Conservation (phyloP, 2,329 filamentous ascomycete species). For the Dichotomopilus funicola region DNA sequence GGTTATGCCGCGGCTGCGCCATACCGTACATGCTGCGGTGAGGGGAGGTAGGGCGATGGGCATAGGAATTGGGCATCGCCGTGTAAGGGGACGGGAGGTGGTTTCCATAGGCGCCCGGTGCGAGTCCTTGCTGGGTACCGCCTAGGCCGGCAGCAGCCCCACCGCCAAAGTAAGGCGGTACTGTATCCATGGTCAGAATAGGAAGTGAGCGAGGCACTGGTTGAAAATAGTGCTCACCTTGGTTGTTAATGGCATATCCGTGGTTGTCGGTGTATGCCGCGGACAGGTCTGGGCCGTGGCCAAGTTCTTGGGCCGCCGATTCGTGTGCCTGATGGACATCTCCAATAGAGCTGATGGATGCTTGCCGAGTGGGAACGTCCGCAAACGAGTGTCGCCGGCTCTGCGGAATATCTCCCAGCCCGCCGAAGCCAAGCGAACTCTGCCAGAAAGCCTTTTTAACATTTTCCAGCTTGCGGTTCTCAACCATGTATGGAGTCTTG, state of each 20-base stretch:
- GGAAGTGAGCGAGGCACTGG: background rate
- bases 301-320: slow-evolving; percentile 36
- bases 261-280: slow-evolving; percentile 35
- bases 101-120: slow-evolving; percentile 33
- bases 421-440: slow-evolving; percentile 60
- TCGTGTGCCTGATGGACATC: slow-evolving; percentile 46
- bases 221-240: slow-evolving; percentile 31
- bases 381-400: slow-evolving; percentile 77
- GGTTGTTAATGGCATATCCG: slow-evolving; percentile 24
- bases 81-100: slow-evolving; percentile 44
- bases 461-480: slow-evolving; percentile 57
- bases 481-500: slow-evolving; percentile 44
- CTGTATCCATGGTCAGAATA: slow-evolving; percentile 23
- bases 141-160: slow-evolving; percentile 24
- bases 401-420: slow-evolving; percentile 57
- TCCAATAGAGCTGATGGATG: slow-evolving; percentile 54
- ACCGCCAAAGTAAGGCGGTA: slow-evolving; percentile 34
- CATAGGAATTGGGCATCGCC: slow-evolving; percentile 38
- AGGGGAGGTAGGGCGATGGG: slow-evolving; percentile 51
- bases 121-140: slow-evolving; percentile 32
- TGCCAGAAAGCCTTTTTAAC: slow-evolving; percentile 67
- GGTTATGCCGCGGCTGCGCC: slow-evolving; percentile 56
- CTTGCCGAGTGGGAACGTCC: slow-evolving; percentile 58
- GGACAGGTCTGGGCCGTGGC: slow-evolving; percentile 38
- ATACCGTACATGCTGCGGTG: slow-evolving; percentile 57